Evolutionary conservation across 2,329 filamentous ascomycete species (phyloP).

Genomic region (Neofusicoccum laricinum): DNA sequence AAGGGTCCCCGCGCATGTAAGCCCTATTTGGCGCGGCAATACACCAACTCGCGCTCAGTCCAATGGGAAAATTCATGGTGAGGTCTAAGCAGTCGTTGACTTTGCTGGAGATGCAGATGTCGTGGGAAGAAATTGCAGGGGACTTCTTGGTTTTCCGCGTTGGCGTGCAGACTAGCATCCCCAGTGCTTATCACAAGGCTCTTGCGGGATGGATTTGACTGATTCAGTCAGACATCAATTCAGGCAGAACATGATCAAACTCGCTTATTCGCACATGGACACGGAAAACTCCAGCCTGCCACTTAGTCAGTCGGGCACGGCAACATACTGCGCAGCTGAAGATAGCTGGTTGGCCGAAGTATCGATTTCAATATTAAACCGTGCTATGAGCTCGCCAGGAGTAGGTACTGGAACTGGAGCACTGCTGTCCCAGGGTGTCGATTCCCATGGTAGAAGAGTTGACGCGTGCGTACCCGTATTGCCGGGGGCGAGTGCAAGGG

Average conservation of each 20-base stretch:
- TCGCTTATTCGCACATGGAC: background rate
- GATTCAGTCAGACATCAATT: background rate
- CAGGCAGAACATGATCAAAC: background rate
- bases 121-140: background rate
- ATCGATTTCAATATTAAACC: background rate
- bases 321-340: background rate
- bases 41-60: background rate
- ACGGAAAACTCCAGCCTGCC: background rate
- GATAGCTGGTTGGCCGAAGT: background rate
- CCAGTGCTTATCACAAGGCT: background rate
- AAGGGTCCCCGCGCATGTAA: background rate
- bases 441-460: too few species aligned
- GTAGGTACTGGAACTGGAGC: background rate
- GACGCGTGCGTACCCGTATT: background rate
- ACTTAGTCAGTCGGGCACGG: background rate
- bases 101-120: background rate
- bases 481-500: background rate
- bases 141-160: background rate
- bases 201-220: background rate
- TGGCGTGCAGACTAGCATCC: background rate
- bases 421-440: too few species aligned
- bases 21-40: background rate
- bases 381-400: background rate
- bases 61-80: background rate
- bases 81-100: background rate